Conservation (phyloP, 345 rosid species). For the Ceriops decandra region DNA sequence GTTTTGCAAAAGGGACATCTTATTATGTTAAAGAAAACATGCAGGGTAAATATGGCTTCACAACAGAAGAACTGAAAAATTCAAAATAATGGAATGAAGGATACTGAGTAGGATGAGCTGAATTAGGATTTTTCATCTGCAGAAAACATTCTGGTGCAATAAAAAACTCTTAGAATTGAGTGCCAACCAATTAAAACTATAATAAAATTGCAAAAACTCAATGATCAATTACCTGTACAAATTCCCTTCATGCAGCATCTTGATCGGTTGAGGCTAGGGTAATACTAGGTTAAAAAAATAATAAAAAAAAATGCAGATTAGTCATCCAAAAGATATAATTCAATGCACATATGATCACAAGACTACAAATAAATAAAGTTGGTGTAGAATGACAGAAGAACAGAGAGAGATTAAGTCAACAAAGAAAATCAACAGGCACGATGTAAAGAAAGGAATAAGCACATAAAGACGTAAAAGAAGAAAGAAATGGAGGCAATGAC, state of each 20-base stretch:
- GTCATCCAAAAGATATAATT: neutral
- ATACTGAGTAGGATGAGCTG: conserved; percentile 96
- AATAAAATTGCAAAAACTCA: neutral
- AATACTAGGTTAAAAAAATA: conserved; percentile 42
- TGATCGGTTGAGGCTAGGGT: conserved; percentile 96
- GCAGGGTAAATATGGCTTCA: conserved; percentile 8
- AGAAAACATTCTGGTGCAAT: conserved; percentile 82
- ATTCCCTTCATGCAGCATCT: conserved; percentile 94
- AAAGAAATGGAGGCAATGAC: neutral
- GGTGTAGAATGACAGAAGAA: no score
- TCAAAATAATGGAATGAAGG: conserved; percentile 36
- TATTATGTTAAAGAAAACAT: conserved; percentile 47
- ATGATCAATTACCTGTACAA: conserved; percentile 67
- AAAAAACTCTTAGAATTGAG: neutral
- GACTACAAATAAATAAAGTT: no score
- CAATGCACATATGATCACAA: no score
- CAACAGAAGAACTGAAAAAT: no score
- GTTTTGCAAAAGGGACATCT: conserved; percentile 99
- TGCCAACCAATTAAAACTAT: no score
- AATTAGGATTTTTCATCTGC: conserved; percentile 97
- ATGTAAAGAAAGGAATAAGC: neutral
- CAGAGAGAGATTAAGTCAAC: no score
- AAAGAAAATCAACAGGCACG: no score
- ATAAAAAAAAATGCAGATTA: conserved; percentile 2
- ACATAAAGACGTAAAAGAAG: neutral